Conservation (phyloP, 1,139 yeast species). For the Suhomyces guaymorum region DNA sequence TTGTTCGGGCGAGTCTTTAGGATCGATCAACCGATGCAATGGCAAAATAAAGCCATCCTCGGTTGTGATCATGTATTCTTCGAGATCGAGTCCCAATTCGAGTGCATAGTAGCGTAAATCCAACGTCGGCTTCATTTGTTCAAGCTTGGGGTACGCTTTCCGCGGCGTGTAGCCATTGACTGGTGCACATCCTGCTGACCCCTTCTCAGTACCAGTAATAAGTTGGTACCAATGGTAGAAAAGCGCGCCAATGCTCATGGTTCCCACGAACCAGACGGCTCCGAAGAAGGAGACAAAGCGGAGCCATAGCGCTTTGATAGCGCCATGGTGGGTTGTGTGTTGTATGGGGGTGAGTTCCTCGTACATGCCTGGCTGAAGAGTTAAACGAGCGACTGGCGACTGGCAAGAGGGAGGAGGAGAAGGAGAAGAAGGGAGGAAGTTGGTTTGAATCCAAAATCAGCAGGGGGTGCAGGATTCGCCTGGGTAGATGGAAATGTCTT, state of each 20-base stretch:
- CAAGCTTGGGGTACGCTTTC: conserved; percentile 33
- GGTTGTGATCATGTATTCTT: conserved; percentile 62
- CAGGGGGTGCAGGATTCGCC: no score
- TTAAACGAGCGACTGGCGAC: not conserved
- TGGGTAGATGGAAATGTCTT: no score
- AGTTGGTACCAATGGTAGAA: conserved; percentile 29
- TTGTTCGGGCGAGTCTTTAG: conserved; percentile 35
- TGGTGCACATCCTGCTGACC: conserved; percentile 15
- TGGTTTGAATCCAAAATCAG: no score
- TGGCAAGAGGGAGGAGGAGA: not conserved
- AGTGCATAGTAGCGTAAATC: conserved; percentile 67
- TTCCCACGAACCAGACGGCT: conserved; percentile 30
- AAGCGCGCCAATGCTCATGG: conserved; percentile 28
- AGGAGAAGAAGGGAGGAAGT: not conserved
- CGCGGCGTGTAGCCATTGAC: conserved; percentile 27
- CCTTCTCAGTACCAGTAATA: conserved; percentile 26
- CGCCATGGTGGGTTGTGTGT: conserved; percentile 20
- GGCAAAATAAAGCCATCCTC: conserved; percentile 76
- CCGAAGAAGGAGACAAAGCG: conserved; percentile 30
- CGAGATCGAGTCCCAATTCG: conserved; percentile 59
- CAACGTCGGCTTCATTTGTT: conserved; percentile 28
- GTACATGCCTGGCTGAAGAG: no score
- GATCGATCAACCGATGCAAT: conserved; percentile 64
- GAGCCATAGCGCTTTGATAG: conserved; percentile 21
- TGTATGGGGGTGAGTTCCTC: conserved; percentile 25